These are phyloP conservation scores for Pichia inconspicua DNA, from an alignment of 1,139 yeast genomes.

Conservation along the genomic window DNA sequence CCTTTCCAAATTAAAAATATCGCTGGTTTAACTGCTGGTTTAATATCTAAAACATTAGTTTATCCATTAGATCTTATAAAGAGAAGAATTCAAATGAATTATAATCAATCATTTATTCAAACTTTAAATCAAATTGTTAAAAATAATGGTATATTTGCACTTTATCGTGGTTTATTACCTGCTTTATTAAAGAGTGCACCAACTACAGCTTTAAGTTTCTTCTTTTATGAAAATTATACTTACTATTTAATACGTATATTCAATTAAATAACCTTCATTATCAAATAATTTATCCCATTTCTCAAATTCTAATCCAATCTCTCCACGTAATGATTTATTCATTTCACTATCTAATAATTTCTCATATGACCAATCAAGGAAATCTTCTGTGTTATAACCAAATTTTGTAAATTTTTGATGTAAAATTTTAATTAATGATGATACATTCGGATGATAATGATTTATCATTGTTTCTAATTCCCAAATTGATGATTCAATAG, in stretches of 20 bases:
- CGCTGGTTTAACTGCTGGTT: conserved; percentile 76
- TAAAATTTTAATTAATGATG: conserved; percentile 82
- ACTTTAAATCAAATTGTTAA: conserved; percentile 19
- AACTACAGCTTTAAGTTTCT: conserved; percentile 70
- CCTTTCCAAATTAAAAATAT: conserved; percentile 28
- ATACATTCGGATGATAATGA: conserved; percentile 96
- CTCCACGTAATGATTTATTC: conserved; percentile 57
- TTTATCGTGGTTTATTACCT: conserved; percentile 67
- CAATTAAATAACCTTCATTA: conserved; percentile 22
- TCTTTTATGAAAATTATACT: conserved; percentile 51
- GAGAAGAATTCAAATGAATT: conserved; percentile 64
- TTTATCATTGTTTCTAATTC: conserved; percentile 66
- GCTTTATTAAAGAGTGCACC: conserved; percentile 75
- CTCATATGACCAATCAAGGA: conserved; percentile 82
- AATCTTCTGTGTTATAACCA: conserved; percentile 84
- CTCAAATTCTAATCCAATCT: conserved; percentile 78
- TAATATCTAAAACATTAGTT: conserved; percentile 59
- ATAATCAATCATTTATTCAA: conserved; percentile 5
- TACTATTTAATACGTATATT: conserved; percentile 14
- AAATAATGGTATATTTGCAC: conserved; percentile 52
- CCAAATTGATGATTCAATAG: conserved; percentile 85
- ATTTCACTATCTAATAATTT: conserved; percentile 70
- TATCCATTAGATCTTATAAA: conserved; percentile 85
- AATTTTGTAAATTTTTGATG: conserved; percentile 86
- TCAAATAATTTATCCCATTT: conserved; percentile 38